Percentiles rank a stretch among this genome's conserved stretches.
phyloP scores from a whole-genome alignment of 306 rosid genomes.

The Medicago truncatula region DNA sequence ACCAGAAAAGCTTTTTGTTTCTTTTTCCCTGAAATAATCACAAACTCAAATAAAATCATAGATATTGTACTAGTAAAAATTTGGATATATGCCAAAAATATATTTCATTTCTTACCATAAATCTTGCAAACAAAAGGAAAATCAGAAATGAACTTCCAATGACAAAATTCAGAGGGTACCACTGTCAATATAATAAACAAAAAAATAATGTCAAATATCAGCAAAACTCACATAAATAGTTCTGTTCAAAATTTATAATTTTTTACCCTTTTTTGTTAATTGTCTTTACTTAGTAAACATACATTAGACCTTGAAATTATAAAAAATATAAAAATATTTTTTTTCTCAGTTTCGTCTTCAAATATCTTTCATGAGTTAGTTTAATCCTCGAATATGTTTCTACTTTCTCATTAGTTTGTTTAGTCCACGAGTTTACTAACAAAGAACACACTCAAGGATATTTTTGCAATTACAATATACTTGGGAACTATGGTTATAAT shows the following conservation, averaged over 20 bases:
- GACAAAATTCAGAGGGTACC: slow-evolving; percentile 75
- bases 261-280: neutral
- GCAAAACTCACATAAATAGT: neutral
- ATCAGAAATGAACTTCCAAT: slow-evolving; percentile 81
- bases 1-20: slow-evolving; percentile 82
- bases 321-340: no score
- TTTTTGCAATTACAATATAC: no score
- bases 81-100: neutral
- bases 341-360: no score
- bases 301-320: neutral
- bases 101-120: slow-evolving; percentile 63
- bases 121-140: slow-evolving; percentile 67
- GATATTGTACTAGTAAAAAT: neutral
- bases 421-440: no score
- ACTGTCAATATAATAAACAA: slow-evolving; percentile 52
- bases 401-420: no score
- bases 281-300: neutral
- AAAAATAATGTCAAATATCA: slow-evolving; percentile 24
- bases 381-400: no score
- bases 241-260: neutral
- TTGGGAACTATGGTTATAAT: no score
- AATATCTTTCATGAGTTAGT: no score
- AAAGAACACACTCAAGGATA: no score
- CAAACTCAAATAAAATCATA: slow-evolving; percentile 25
- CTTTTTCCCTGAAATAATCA: slow-evolving; percentile 69